Evolutionary conservation across 805 yeast genomes (phyloP), one percentile per base, ranked within the genome.

Genomic region (Deakozyma indianensis): DNA sequence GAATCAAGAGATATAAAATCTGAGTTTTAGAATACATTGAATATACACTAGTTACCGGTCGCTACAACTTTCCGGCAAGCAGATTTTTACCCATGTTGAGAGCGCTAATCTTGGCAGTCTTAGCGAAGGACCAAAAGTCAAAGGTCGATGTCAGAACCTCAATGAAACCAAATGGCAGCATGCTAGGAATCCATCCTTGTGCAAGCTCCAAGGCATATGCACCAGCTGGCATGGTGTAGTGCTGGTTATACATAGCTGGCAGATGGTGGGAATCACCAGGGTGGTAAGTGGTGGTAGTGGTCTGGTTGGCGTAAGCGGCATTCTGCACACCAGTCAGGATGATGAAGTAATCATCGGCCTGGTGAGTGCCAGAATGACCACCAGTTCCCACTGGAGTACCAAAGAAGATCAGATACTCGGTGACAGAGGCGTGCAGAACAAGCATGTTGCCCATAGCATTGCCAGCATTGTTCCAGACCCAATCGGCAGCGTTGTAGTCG

Each of bases 381-480:
- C 86, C 96, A 15, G 95, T 87, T 38, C 97, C 98, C 4, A 81
- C 74, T 1, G 96, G 85, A 41, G 94, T 74, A 43, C 98, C 98
- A 52, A 92, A 92, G 61, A 92, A 74, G 58, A 92, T 92, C 61
- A 92, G 66, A 61, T 92, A 92, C 66, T 92, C 98, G 4, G 92
- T 71, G 55, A 92, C 70, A 5, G 97, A 92, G 9, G 97, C 96
- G 63, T 92, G 98, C 53, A 90, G 70, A 50, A 92, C 85, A 55
- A 85, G 74, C 97, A 92, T 90, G 46, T 87, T 78, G 29, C 72
- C 72, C 98, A 92, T 92, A 44, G 98, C 97, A 54, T 95, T 95
- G 46, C 98, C 98, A 2, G 98, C 98, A 56, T 85, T 86, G 73
- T 92, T 92, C 75, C 79, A 90, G 44, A 92, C 82, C 97, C 97